phyloP scores from a whole-genome alignment of 169 alveolate species.

The Amoebophrya sp. region DNA sequence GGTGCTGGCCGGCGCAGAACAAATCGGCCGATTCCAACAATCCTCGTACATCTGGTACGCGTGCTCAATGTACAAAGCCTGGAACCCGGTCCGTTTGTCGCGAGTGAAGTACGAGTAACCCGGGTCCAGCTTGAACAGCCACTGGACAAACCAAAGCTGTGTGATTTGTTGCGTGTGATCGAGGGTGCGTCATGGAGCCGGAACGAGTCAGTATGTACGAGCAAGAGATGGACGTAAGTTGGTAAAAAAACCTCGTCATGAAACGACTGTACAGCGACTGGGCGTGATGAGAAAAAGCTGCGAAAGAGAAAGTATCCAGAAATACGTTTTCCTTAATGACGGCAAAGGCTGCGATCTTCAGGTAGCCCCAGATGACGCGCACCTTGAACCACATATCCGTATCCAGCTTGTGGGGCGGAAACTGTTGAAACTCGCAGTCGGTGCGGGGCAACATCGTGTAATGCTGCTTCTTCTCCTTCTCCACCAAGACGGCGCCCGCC shows the following conservation, averaged over 20 bases:
- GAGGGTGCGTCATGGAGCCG: too few species aligned
- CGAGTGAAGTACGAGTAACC: background rate
- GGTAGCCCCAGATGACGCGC: background rate
- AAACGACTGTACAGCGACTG: too few species aligned
- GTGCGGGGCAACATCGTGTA: background rate
- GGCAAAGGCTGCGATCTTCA: background rate
- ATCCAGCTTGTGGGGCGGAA: background rate
- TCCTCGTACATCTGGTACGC: slow-evolving; percentile 11
- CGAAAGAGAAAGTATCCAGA: too few species aligned
- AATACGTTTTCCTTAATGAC: background rate
- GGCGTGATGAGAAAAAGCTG: too few species aligned
- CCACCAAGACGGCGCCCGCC: background rate
- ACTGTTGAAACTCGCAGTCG: background rate
- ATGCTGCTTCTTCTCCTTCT: background rate
- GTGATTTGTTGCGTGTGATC: too few species aligned
- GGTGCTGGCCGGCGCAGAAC: slow-evolving; percentile 14
- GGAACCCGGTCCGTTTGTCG: background rate
- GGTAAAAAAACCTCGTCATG: too few species aligned
- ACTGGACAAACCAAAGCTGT: background rate
- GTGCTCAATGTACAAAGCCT: background rate
- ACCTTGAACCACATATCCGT: background rate
- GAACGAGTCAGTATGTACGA: too few species aligned
- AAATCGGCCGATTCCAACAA: slow-evolving; percentile 17
- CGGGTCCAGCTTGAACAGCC: background rate
- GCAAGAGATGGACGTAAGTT: too few species aligned